Conservation (phyloP, 768 basidiomycete species). For the Tulasnella sp. region DNA sequence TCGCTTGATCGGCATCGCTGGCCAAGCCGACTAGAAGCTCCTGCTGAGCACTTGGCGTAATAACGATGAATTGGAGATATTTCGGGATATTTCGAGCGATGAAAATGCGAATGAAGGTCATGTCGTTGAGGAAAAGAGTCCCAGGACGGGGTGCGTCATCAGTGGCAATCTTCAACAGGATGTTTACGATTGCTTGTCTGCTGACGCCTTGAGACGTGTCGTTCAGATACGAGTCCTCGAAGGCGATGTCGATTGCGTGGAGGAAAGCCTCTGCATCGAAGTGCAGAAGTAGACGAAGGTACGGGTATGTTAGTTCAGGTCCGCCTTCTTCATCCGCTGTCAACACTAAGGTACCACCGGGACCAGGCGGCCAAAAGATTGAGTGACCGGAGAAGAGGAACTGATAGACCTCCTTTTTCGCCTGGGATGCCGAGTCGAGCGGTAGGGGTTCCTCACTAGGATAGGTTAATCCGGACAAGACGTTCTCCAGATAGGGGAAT, state of each 20-base stretch:
- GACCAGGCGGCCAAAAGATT: conserved; percentile 61
- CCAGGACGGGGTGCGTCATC: conserved; percentile 31
- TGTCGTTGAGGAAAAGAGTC: conserved; percentile 43
- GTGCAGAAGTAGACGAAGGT: conserved; percentile 66
- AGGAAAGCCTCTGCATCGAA: conserved; percentile 93
- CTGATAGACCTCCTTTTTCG: conserved; percentile 61
- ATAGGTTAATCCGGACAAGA: conserved; percentile 73
- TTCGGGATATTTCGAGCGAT: conserved; percentile 94
- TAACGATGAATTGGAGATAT: conserved; percentile 66
- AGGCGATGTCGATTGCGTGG: conserved; percentile 86
- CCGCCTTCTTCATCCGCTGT: conserved; percentile 66
- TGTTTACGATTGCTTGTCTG: conserved; percentile 72
- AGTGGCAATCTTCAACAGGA: conserved; percentile 63
- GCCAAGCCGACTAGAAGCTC: conserved; percentile 68
- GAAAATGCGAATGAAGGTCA: conserved; percentile 88
- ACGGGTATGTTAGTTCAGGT: conserved; percentile 78
- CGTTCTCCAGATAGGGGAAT: conserved; percentile 74
- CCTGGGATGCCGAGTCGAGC: conserved; percentile 50
- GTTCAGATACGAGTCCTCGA: conserved; percentile 87
- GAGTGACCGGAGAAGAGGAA: conserved; percentile 82
- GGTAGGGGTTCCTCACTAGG: conserved; percentile 69
- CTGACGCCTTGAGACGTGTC: conserved; percentile 54
- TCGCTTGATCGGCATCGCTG: conserved; percentile 59
- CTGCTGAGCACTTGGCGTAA: conserved; percentile 58
- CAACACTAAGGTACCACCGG: conserved; percentile 60